These are phyloP conservation scores for Chrysanthemum seticuspe DNA, from an alignment of 129 eudicot genomes.

Conservation along the genomic window DNA sequence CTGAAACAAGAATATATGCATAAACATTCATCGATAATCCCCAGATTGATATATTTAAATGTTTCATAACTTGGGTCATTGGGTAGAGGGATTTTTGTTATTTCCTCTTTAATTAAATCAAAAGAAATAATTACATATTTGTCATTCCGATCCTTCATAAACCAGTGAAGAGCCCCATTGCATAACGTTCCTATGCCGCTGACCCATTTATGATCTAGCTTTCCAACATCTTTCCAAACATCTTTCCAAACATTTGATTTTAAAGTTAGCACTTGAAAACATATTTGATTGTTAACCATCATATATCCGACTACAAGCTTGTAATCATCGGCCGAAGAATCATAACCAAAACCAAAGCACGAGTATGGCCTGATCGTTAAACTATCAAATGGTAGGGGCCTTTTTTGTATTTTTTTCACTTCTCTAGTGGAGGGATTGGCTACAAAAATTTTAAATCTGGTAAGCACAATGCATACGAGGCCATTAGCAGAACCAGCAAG, in stretches of 20 bases:
- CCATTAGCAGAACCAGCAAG: conserved; percentile 9
- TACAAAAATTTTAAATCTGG: neutral
- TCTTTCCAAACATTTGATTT: neutral
- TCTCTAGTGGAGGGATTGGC: conserved; percentile 14
- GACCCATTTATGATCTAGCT: neutral
- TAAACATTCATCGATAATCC: neutral
- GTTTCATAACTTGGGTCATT: neutral
- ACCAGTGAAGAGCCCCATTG: neutral
- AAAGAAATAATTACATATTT: neutral
- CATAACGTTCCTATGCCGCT: neutral
- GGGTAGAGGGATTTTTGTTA: neutral
- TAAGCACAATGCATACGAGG: neutral
- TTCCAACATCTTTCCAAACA: neutral
- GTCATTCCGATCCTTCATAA: neutral
- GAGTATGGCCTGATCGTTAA: neutral
- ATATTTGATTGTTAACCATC: neutral
- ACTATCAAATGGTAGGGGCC: neutral
- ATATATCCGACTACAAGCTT: neutral
- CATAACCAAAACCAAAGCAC: neutral
- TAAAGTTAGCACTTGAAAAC: neutral
- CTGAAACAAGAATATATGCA: neutral
- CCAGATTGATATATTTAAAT: neutral
- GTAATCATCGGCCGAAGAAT: neutral
- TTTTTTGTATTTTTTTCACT: neutral
- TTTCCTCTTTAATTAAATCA: neutral